A percentile compares a stretch with the other conserved stretches of the same genome.
Evolutionary conservation across 345 rosid species (phyloP).

Genomic region (Dipteronia sinensis): DNA sequence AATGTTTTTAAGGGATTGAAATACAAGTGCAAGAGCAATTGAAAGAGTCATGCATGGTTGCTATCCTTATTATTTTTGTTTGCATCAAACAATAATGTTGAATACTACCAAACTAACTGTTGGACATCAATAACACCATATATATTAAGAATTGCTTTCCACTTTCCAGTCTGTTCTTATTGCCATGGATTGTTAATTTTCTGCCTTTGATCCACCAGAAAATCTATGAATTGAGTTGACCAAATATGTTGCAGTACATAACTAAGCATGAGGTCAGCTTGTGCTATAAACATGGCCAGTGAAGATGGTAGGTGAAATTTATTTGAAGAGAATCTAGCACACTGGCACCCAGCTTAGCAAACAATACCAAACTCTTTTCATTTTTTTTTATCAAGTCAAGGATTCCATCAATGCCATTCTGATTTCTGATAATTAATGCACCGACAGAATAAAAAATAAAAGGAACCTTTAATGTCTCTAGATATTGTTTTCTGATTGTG

Average conservation of each 20-base stretch:
- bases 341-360: background rate
- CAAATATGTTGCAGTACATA: background rate
- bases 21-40: background rate
- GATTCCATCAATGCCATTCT: background rate
- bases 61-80: conserved; percentile 12
- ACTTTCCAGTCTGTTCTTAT: background rate
- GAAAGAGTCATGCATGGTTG: background rate
- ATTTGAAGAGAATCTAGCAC: background rate
- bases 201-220: no score
- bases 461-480: background rate
- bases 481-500: background rate
- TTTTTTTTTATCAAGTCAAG: background rate
- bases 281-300: background rate
- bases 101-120: background rate
- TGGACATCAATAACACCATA: background rate
- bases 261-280: background rate
- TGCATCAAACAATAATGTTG: conserved; percentile 4
- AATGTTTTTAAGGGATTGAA: no score
- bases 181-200: background rate
- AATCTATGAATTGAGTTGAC: background rate
- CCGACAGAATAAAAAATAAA: background rate
- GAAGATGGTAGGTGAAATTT: background rate
- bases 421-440: background rate
- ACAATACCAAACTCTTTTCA: background rate
- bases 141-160: background rate